Conservation (phyloP, 371 early-diverging fungal species). For the Mycotypha africana region DNA sequence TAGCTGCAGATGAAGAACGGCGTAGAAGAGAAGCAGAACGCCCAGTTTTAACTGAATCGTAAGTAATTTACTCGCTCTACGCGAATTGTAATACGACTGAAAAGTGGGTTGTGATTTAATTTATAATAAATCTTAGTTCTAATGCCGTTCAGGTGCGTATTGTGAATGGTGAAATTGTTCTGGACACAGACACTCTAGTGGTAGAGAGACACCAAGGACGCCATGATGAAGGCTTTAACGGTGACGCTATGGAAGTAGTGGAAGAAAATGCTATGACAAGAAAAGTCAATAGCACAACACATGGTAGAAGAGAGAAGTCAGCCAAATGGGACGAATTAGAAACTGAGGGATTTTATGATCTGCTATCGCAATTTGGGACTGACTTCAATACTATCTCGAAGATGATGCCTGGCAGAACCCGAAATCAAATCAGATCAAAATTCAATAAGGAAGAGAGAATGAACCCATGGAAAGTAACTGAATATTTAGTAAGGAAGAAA, state of each 20-base stretch:
- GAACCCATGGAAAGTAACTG: conserved; percentile 49
- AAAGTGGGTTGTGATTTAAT: background rate
- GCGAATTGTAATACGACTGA: too few species aligned
- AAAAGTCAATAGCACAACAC: conserved; percentile 54
- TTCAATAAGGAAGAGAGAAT: conserved; percentile 60
- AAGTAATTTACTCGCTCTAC: too few species aligned
- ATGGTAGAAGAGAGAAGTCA: conserved; percentile 29
- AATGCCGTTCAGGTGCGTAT: conserved; percentile 56
- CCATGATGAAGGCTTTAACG: conserved; percentile 20
- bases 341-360: conserved; percentile 61
- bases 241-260: conserved; percentile 55
- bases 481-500: conserved; percentile 39
- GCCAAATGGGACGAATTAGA: conserved; percentile 53
- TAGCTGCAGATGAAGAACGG: conserved; percentile 9
- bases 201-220: conserved; percentile 25
- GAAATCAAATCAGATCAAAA: conserved; percentile 61
- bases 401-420: conserved; percentile 52
- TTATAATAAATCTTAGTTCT: conserved; percentile 15
- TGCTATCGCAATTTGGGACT: conserved; percentile 69
- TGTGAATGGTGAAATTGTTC: conserved; percentile 59
- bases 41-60: conserved; percentile 25
- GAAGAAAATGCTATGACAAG: conserved; percentile 57
- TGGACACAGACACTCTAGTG: conserved; percentile 56
- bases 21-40: conserved; percentile 7
- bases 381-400: conserved; percentile 66